Percentiles rank a stretch among this genome's conserved stretches.
Evolutionary conservation across 495 filamentous ascomycete genomes (phyloP).

Genomic region (Hypoxylon intermedium): DNA sequence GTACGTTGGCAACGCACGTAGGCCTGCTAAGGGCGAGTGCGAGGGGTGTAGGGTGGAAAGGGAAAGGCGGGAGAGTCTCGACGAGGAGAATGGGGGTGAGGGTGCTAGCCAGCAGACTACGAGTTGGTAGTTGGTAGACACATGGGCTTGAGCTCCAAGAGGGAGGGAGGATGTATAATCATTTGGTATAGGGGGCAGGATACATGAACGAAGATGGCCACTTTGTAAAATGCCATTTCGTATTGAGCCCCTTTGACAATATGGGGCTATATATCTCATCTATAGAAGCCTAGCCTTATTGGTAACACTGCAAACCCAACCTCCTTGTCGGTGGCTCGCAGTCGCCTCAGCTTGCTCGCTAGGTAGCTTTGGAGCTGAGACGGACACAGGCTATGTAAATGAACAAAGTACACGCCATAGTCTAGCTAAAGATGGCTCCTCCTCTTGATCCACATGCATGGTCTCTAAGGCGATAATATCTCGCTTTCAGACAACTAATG

Average conservation of each 20-base stretch:
- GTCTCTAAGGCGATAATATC: neutral
- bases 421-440: neutral
- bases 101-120: neutral
- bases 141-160: neutral
- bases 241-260: too few relatives aligned
- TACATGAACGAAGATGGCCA: too few relatives aligned
- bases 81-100: constrained; percentile 6
- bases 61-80: constrained; percentile 11
- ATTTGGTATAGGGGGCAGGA: neutral
- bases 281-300: too few relatives aligned
- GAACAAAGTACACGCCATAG: neutral
- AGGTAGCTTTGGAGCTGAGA: neutral
- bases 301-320: too few relatives aligned
- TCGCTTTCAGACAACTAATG: neutral
- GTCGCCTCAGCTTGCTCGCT: neutral
- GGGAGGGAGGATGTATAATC: neutral
- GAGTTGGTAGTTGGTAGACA: neutral
- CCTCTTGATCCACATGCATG: neutral
- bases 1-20: constrained; percentile 26
- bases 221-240: too few relatives aligned
- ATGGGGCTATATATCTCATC: too few relatives aligned
- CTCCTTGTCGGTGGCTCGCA: neutral
- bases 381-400: neutral
- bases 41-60: constrained; percentile 9
- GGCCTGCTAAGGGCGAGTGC: constrained; percentile 28